Base-by-base conservation (phyloP, 2,329 filamentous ascomycete genomes). In the Claviceps sp. region DNA sequence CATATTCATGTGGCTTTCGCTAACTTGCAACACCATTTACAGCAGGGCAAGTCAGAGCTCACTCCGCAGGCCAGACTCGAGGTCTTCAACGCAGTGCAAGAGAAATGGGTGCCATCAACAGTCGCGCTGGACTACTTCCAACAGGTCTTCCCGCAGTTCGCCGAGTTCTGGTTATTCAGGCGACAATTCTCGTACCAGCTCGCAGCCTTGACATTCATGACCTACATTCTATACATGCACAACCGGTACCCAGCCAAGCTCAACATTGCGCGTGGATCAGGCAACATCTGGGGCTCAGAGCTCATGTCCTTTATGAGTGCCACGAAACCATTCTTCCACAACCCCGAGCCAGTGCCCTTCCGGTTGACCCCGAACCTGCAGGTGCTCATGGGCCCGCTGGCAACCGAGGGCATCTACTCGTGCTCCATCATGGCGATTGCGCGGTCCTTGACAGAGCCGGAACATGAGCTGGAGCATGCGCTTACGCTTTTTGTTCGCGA, bases 151-250 rank as follows among this genome's bases (percentile, higher is more conserved):
- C 86, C 89, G 34, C 85, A 87, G 56, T 98, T 88, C 67, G 81
- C 86, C 46, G 90, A 96, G 62, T 96, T 97, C 75, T 98, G 91
- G 89, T 79, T 98, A 53, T 99, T 99, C 87, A 86, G 93, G 54
- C 84, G 90, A 54, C 90, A 95, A 58, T 95, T 98, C 71, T 86
- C 88, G 22, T 96, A 97, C 73, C 93, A 98, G 70, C 84, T 95
- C 55, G 91, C 93, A 20, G 82, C 90, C 1, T 78, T 97, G 57
- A 95, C 93, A 1, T 98, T 98, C 72, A 95, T 98, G 86, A 97
- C 93, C 4, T 98, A 97, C 65, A 85, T 96, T 54, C 85, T 99
- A 72, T 91, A 91, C 71, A 97, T 98, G 82, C 88, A 91, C 65
- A 88, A 88, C 66, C 86, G 93, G 34, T 95, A 93, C 67, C 94